Evolutionary conservation across 2,329 filamentous ascomycete genomes (phyloP).

Genomic region (Cytospora chrysosperma): DNA sequence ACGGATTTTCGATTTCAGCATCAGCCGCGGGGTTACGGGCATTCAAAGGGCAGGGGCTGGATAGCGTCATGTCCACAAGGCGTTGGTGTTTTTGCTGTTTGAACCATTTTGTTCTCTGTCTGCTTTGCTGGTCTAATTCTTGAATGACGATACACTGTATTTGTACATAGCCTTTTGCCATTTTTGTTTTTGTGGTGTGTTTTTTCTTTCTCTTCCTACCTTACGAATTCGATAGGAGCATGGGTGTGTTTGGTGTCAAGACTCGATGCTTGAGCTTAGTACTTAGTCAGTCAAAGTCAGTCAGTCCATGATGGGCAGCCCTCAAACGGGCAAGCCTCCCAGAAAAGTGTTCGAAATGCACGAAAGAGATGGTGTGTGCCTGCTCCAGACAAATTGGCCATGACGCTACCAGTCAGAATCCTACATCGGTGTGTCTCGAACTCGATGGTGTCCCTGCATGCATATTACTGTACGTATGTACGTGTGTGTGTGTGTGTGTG

Average conservation of each 20-base stretch:
- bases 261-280: neutral
- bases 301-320: neutral
- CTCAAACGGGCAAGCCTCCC: neutral
- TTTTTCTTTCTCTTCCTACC: neutral
- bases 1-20: conserved; percentile 15
- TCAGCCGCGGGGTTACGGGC: conserved; percentile 23
- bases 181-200: neutral
- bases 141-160: conserved; percentile 15
- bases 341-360: neutral
- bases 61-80: conserved; percentile 21
- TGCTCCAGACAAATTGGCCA: neutral
- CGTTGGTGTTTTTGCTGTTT: conserved; percentile 13
- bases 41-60: conserved; percentile 19
- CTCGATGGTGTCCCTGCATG: neutral
- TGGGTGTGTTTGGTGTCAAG: conserved; percentile 12
- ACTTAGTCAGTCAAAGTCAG: neutral
- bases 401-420: neutral
- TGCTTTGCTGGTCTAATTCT: conserved; percentile 31
- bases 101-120: neutral
- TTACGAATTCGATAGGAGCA: conserved; percentile 7
- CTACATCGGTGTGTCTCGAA: neutral
- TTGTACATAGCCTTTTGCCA: conserved; percentile 11
- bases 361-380: neutral
- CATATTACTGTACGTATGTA: neutral
- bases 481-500: too few relatives aligned